Evolutionary conservation across 1,284 basidiomycete species (phyloP), one percentile per base, ranked within the genome.

Genomic region (Ganoderma lingzhi): DNA sequence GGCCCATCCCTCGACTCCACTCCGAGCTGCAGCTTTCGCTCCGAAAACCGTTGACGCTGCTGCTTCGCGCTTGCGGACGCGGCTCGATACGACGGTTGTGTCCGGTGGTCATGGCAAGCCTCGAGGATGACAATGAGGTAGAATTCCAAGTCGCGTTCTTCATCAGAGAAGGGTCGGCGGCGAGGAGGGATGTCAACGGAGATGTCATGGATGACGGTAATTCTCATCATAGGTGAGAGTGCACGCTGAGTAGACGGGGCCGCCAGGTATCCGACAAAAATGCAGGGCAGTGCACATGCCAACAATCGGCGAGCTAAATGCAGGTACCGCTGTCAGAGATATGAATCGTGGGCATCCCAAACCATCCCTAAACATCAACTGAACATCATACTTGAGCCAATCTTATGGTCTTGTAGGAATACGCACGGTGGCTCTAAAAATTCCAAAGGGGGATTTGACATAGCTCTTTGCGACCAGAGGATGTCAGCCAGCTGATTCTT

Each of bases 71-170:
- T 39, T n/a, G 56, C 32, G 35, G 6, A n/a, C 8, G 35, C 35
- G 9, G 56, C 10, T 8, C 35, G 56, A 19, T 35, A 59, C 8
- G 35, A 39, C 9, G 32, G 56, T 14, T 59, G 56, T 8, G 19
- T 59, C 35, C 56, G 56, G 35, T 59, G 32, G n/a, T 59, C 56
- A 59, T 59, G 56, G 35, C 56, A 59, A 6, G 35, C 35, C 56
- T 59, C 35, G 17, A 59, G 56, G 8, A 17, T 59, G 56, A 59
- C 35, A 35, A 39, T 59, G 19, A 37, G 6, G 19, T 59, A 39
- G n/a, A 39, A 19, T 39, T 59, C 56, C 5, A 32, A 32, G 14
- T 14, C 30, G 8, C 15, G 32, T 32, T 56, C 53, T 30, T 56
- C 53, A 15, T 35, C 53, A 39, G 56, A 59, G 56, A 37, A 59